Evolutionary conservation across 2,329 filamentous ascomycete species (phyloP), one percentile per base, ranked within the genome.

Genomic region (Simplicillium sp.): DNA sequence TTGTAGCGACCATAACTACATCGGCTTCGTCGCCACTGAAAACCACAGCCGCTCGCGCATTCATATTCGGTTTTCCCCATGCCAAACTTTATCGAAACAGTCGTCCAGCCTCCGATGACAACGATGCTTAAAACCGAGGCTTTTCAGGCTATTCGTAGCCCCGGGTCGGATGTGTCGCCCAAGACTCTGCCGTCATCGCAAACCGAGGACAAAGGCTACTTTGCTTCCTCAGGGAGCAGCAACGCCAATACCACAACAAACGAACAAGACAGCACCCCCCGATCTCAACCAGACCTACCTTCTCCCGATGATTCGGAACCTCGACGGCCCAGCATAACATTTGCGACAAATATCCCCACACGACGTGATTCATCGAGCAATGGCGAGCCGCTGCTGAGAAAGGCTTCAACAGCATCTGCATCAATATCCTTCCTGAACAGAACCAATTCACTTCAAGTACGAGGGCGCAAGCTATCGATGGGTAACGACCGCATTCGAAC

Each of bases 131-230:
- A 43, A 37, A 53, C 51, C 40, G 49, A 49, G 34, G 48, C 49
- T 37, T 44, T 36, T 32, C 44, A 43, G 37, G 38, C 48, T 29
- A 40, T 54, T 29, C 52, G 55, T 39, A 64, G 59, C 44, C 56
- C 64, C 38, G 64, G 62, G 46, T 65, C 61, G 14, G 65, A 68
- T 36, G 50, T 70, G 42, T 71, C 68, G 43, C 67, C 68, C 20
- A 57, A 55, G 40, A 60, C 66, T 7, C 43, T 51, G 7, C 33
- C 41, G 13, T 51, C 54, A 14, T 46, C 48, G 3, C 43, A 43
- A 31, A 36, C 41, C 32, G 25, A 34, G 44, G 37, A 38, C 34
- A 38, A 37, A 38, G 59, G 48, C 16, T 56, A 58, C 36, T 58
- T 60, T 35, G 47, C 51, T 25, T 25, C 20, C 20, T 25, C 11